phyloP scores from a whole-genome alignment of 2,329 filamentous ascomycete genomes.

The Epichloe hybrida region DNA sequence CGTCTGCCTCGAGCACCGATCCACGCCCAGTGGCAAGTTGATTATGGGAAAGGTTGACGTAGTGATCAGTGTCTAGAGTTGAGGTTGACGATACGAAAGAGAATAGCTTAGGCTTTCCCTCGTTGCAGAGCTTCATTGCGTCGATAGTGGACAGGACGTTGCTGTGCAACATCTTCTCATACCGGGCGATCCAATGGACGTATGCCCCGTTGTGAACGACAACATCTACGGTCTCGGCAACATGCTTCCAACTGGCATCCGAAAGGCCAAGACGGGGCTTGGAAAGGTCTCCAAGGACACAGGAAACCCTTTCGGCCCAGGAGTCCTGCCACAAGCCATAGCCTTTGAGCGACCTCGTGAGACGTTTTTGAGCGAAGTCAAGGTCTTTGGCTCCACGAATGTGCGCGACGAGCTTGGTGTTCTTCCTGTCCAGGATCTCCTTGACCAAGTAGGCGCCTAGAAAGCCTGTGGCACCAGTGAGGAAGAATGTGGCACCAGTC shows the following conservation, averaged over 20 bases:
- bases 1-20: conserved; percentile 59
- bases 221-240: conserved; percentile 55
- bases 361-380: conserved; percentile 46
- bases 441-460: conserved; percentile 67
- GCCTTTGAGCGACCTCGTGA: conserved; percentile 53
- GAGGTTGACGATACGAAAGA: conserved; percentile 66
- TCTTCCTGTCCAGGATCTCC: conserved; percentile 47
- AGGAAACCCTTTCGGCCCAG: conserved; percentile 52
- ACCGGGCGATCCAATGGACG: conserved; percentile 72
- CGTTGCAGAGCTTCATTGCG: conserved; percentile 59
- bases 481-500: conserved; percentile 46
- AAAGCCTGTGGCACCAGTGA: conserved; percentile 73
- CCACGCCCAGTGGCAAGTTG: conserved; percentile 35
- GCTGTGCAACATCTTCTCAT: conserved; percentile 53
- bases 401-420: conserved; percentile 48
- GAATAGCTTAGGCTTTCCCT: conserved; percentile 65
- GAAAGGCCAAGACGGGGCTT: conserved; percentile 62
- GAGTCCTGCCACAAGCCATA: conserved; percentile 62
- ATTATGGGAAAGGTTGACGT: conserved; percentile 54
- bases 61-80: conserved; percentile 71
- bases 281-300: conserved; percentile 60
- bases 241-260: conserved; percentile 46
- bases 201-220: conserved; percentile 73
- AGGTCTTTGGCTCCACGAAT: conserved; percentile 53
- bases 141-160: conserved; percentile 79